phyloP scores from a whole-genome alignment of 2,329 filamentous ascomycete genomes.

The Fusarium sp. region DNA sequence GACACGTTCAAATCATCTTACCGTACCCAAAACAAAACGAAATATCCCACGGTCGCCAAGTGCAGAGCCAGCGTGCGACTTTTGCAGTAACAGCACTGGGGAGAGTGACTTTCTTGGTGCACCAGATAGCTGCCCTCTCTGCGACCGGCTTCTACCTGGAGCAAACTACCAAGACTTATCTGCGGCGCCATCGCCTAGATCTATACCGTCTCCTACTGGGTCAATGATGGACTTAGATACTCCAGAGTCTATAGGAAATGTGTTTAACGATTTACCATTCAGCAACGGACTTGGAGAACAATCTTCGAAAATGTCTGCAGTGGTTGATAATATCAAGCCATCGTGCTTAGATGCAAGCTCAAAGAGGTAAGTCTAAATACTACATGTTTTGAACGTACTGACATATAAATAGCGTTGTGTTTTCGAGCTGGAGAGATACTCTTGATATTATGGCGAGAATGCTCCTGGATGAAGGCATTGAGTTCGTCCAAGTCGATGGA shows the following conservation, averaged over 20 bases:
- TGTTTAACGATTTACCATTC: rapidly evolving
- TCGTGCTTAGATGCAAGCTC: rapidly evolving
- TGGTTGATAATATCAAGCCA: not conserved
- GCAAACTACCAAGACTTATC: rapidly evolving
- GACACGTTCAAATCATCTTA: rapidly evolving
- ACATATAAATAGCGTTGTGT: not conserved
- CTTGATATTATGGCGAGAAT: not conserved
- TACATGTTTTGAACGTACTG: rapidly evolving
- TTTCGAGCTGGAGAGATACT: not conserved
- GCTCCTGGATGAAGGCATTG: not conserved
- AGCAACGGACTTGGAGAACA: not conserved
- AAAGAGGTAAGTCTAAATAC: not conserved
- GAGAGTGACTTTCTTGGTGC: rapidly evolving
- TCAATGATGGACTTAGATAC: not conserved
- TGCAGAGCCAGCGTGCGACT: not conserved
- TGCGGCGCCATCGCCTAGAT: rapidly evolving
- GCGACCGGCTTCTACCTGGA: rapidly evolving
- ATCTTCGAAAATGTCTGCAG: slow-evolving; percentile 5
- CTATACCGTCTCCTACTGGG: rapidly evolving
- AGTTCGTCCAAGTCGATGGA: not conserved
- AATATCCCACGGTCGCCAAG: rapidly evolving
- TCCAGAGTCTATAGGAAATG: rapidly evolving
- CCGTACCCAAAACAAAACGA: rapidly evolving
- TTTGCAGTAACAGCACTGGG: not conserved
- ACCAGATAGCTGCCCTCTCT: not conserved